Base-by-base conservation (phyloP, 176 grass and related monocot species). In the Alloteropsis semialata region DNA sequence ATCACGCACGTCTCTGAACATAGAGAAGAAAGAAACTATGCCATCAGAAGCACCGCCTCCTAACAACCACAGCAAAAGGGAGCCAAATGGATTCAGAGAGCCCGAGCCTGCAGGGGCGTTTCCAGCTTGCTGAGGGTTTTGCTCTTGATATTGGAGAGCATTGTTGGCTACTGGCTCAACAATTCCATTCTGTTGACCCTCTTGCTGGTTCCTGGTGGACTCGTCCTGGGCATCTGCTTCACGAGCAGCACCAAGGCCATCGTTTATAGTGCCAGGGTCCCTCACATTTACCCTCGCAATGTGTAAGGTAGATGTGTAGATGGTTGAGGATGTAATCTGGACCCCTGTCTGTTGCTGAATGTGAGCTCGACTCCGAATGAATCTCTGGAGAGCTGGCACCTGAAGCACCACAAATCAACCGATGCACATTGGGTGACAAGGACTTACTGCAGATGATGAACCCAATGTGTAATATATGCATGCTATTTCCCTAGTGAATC, bases 341-440 rank as follows among this genome's bases (percentile, higher is more conserved):
- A 99, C 93, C 65, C 96, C 96, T 48, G 84, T 82, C 44, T 91
- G 91, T 85, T 96, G 96, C 62, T 95, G 95, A 36, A 92, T 80
- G 36, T 94, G 92, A 60, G 66, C 80, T 60, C 93, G 91, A 58
- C 72, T 93, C 74, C 96, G 86, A 42, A 99, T 90, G 80, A 99
- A 99, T 74, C 93, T 92, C 75, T 99, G 96, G 58, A 99, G 92
- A 41, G 96, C 96, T 85, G 96, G 96, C 38, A 99, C 96, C 96
- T 99, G 87, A 78, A 64, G 75, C 30, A 55, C 37, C 55, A 81
- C 37, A 79, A 63, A 55, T 65, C 37, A 85, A 78, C 81, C n/a
- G n/a, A 56, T 32, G 33, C 61, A 69, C 11, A 74, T 64, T 54
- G 45, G 37, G 27, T 22, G 27, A 30, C 65, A 65, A 39, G 22